Evolutionary conservation across 495 filamentous ascomycete genomes (phyloP).

Genomic region (Penicillium macrosclerotiorum): DNA sequence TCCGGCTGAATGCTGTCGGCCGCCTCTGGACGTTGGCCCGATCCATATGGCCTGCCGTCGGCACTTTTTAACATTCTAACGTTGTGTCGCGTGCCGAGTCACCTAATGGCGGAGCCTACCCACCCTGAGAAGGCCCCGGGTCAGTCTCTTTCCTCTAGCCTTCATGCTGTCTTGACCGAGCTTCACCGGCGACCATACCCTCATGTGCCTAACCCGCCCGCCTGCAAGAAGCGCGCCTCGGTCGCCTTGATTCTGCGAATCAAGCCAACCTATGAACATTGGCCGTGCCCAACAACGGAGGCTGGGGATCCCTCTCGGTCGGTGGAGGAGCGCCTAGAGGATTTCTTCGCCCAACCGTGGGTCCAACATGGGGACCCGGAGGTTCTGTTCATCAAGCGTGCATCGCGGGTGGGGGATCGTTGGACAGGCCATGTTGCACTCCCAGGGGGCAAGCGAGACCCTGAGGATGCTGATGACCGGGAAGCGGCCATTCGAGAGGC

Average conservation of each 20-base stretch:
- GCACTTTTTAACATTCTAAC: not conserved
- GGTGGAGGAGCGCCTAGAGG: constrained; percentile 44
- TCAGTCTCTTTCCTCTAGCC: constrained; percentile 26
- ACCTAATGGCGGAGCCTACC: constrained; percentile 10
- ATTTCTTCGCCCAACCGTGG: constrained; percentile 70
- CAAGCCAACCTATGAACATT: constrained; percentile 57
- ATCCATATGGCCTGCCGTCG: not conserved
- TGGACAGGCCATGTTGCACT: constrained; percentile 78
- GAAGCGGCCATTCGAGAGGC: constrained; percentile 68
- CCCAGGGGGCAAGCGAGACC: constrained; percentile 71
- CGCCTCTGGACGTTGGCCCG: not conserved
- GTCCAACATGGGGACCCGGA: constrained; percentile 73
- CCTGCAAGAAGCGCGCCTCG: constrained; percentile 65
- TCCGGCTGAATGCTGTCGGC: not conserved
- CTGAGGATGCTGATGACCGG: constrained; percentile 62
- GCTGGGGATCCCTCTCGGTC: constrained; percentile 28
- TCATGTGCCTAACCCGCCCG: constrained; percentile 60
- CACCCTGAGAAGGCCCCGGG: not conserved
- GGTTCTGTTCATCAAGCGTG: constrained; percentile 74
- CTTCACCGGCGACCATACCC: constrained; percentile 58
- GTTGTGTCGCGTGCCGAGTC: not conserved
- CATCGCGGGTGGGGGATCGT: constrained; percentile 66
- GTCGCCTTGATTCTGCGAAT: constrained; percentile 72
- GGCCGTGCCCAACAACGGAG: constrained; percentile 36
- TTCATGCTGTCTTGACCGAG: constrained; percentile 48